A percentile compares a stretch with the other conserved stretches of the same genome.
phyloP scores from a whole-genome alignment of 495 filamentous ascomycete genomes.

The Podospora comata region DNA sequence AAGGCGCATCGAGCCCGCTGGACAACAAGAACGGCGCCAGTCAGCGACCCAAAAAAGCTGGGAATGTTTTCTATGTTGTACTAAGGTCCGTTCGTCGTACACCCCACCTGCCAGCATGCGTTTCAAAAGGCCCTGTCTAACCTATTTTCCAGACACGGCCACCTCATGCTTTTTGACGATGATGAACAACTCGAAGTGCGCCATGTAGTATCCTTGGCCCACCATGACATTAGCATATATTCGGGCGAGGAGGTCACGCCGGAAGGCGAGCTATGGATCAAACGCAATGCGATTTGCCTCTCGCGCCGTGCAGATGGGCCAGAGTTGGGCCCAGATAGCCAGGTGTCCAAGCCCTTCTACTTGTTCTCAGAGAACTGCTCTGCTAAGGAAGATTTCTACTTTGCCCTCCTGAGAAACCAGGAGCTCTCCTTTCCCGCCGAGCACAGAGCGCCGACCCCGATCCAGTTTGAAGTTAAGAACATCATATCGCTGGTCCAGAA shows the following conservation, averaged over 20 bases:
- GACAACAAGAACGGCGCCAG: conserved; percentile 47
- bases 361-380: conserved; percentile 92
- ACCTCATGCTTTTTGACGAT: conserved; percentile 97
- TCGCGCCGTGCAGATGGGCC: conserved; percentile 62
- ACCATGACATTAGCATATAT: conserved; percentile 83
- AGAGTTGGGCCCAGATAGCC: conserved; percentile 50
- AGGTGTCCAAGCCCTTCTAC: conserved; percentile 75
- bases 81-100: conserved; percentile 57
- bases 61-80: conserved; percentile 94
- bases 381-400: conserved; percentile 97
- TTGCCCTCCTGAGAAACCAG: conserved; percentile 83
- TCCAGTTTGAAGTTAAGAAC: conserved; percentile 78
- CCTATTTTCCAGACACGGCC: conserved; percentile 66
- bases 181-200: conserved; percentile 82
- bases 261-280: conserved; percentile 92
- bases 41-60: conserved; percentile 66
- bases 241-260: conserved; percentile 76
- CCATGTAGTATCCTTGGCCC: conserved; percentile 87
- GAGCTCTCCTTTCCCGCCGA: conserved; percentile 57
- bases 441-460: conserved; percentile 62
- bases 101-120: neutral
- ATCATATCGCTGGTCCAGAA: conserved; percentile 83
- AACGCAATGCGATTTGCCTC: conserved; percentile 89
- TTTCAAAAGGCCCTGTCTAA: neutral
- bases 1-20: conserved; percentile 50